These are phyloP conservation scores for Xylaria flabelliformis DNA, from an alignment of 495 filamentous ascomycete species.

Conservation along the genomic window DNA sequence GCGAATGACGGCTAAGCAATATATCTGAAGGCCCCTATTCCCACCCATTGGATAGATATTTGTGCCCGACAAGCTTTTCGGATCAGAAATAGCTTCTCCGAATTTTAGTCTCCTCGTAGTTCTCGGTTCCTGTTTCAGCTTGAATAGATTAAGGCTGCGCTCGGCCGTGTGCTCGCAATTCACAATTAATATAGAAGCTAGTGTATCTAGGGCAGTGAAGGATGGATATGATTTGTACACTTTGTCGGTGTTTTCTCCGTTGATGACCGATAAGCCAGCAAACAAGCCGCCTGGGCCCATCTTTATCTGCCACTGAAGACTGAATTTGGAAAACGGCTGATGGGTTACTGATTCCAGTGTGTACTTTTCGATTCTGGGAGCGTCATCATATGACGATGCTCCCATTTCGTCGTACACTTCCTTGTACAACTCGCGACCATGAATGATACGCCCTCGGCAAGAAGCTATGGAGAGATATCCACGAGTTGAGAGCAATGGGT, in stretches of 20 bases:
- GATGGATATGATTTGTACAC: neutral
- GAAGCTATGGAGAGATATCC: neutral
- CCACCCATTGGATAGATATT: constrained; percentile 2
- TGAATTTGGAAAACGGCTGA: neutral
- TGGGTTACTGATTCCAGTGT: neutral
- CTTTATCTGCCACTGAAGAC: neutral
- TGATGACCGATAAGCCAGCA: neutral
- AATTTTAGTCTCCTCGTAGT: neutral
- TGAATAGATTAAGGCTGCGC: neutral
- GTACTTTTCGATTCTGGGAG: neutral
- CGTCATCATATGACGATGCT: neutral
- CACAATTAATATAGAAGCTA: neutral
- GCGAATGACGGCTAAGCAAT: neutral
- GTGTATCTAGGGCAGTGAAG: neutral
- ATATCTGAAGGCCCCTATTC: neutral
- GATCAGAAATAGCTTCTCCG: neutral
- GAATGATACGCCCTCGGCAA: neutral
- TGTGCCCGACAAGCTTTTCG: no score
- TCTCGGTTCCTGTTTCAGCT: neutral
- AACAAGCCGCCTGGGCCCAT: neutral
- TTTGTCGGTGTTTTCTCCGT: neutral
- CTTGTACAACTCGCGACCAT: neutral
- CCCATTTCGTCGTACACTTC: neutral
- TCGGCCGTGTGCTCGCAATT: neutral
- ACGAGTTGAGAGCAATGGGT: neutral